Conservation (phyloP, 2,329 filamentous ascomycete species). For the Scolecobasidium constrictum region DNA sequence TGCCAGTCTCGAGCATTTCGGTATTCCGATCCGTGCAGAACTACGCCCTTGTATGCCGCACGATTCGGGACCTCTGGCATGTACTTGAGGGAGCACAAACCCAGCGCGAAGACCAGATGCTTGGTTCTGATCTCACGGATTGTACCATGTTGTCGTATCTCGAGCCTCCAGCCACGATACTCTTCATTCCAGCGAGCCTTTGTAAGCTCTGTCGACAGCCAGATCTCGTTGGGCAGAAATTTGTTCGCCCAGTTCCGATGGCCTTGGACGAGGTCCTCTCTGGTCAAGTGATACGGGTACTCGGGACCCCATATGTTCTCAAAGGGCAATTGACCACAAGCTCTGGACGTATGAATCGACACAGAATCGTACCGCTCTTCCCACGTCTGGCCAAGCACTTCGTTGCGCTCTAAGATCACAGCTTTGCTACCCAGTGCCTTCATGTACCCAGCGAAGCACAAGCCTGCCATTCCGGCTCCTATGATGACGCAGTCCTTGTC, state of each 20-base stretch:
- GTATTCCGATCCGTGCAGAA: slow-evolving; percentile 34
- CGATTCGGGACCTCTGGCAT: slow-evolving; percentile 48
- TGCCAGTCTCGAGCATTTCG: slow-evolving; percentile 27
- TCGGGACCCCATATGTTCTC: slow-evolving; percentile 10
- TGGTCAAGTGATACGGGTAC: slow-evolving; percentile 9
- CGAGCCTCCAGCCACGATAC: slow-evolving; percentile 60
- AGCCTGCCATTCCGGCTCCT: slow-evolving; percentile 46
- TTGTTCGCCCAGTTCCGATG: slow-evolving; percentile 50
- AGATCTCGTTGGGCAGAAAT: slow-evolving; percentile 6
- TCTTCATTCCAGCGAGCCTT: slow-evolving; percentile 38
- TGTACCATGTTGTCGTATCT: slow-evolving; percentile 4
- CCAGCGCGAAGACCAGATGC: slow-evolving; percentile 42
- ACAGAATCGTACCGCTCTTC: slow-evolving; percentile 43
- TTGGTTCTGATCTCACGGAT: not conserved
- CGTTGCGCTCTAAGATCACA: slow-evolving; percentile 48
- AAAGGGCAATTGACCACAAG: slow-evolving; percentile 9
- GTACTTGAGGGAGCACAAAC: slow-evolving; percentile 22
- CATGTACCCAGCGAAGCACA: slow-evolving; percentile 47
- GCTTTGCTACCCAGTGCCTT: slow-evolving; percentile 46
- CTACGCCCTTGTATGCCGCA: slow-evolving; percentile 45
- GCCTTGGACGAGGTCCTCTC: slow-evolving; percentile 26
- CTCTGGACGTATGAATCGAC: slow-evolving; percentile 8
- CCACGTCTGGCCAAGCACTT: slow-evolving; percentile 54
- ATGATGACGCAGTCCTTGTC: slow-evolving; percentile 9
- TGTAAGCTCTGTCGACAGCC: slow-evolving; percentile 4